Evolutionary conservation across 2,329 filamentous ascomycete genomes (phyloP).

Genomic region (Conoideocrella luteorostrata): DNA sequence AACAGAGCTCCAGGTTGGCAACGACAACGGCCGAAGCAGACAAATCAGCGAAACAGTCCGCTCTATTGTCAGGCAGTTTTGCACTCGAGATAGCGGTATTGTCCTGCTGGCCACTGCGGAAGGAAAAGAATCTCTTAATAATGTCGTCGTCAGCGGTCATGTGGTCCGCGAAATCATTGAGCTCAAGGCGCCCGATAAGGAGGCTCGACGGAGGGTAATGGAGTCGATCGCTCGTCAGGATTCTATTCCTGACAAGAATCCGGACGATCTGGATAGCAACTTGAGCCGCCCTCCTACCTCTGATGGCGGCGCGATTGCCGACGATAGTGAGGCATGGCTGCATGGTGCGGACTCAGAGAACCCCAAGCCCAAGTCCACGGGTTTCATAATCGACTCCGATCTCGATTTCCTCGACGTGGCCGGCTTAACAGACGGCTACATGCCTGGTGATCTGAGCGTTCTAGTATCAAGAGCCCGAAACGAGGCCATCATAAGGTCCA

Average conservation of each 20-base stretch:
- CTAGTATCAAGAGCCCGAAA: conserved; percentile 83
- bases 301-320: conserved; percentile 44
- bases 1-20: conserved; percentile 88
- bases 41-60: conserved; percentile 88
- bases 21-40: conserved; percentile 85
- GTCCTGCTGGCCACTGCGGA: conserved; percentile 87
- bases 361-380: conserved; percentile 36
- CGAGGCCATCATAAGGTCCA: conserved; percentile 82
- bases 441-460: conserved; percentile 87
- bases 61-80: conserved; percentile 77
- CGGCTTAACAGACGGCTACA: conserved; percentile 92
- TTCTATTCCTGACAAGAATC: conserved; percentile 32
- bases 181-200: conserved; percentile 87
- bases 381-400: conserved; percentile 66
- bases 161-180: conserved; percentile 86
- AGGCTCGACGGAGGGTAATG: conserved; percentile 75
- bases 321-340: conserved; percentile 64
- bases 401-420: conserved; percentile 91
- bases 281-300: conserved; percentile 52
- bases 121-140: conserved; percentile 87
- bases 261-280: conserved; percentile 29
- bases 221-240: conserved; percentile 65
- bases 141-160: conserved; percentile 83
- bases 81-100: conserved; percentile 70
- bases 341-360: conserved; percentile 55